These are phyloP conservation scores for Lentinus polychrous DNA, from an alignment of 1,284 basidiomycete species.

Conservation along the genomic window DNA sequence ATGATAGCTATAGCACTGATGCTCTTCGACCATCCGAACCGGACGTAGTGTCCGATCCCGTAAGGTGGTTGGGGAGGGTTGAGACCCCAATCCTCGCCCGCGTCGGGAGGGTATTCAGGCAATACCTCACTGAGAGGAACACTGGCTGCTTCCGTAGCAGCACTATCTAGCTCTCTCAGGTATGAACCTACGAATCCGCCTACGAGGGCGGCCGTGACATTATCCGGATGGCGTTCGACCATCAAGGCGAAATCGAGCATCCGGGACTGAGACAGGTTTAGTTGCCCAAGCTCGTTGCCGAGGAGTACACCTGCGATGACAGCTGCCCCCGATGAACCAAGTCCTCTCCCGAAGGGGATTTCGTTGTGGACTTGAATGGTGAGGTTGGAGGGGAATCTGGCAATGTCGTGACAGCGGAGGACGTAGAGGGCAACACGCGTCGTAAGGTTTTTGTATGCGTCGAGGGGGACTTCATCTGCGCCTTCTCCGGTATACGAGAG, in stretches of 20 bases:
- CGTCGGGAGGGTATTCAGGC: slow-evolving; percentile 93
- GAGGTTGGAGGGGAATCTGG: slow-evolving; percentile 70
- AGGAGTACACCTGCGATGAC: slow-evolving; percentile 95
- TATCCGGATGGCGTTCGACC: slow-evolving; percentile 99
- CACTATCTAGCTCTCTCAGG: slow-evolving; percentile 83
- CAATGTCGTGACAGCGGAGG: slow-evolving; percentile 77
- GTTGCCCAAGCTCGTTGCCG: slow-evolving; percentile 75
- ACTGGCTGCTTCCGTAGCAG: slow-evolving; percentile 69
- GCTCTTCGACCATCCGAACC: slow-evolving; percentile 81
- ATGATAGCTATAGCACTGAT: slow-evolving; percentile 96
- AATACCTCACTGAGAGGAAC: slow-evolving; percentile 96
- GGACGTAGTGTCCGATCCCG: slow-evolving; percentile 93
- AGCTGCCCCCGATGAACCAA: slow-evolving; percentile 96
- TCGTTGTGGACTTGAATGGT: slow-evolving; percentile 82
- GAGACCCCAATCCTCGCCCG: slow-evolving; percentile 84
- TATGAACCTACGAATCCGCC: slow-evolving; percentile 99
- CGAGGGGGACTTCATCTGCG: slow-evolving; percentile 84
- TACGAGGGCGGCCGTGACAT: slow-evolving; percentile 95
- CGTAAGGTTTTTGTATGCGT: slow-evolving; percentile 95
- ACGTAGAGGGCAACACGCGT: slow-evolving; percentile 99
- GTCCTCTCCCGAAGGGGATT: slow-evolving; percentile 95
- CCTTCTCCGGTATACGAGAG: slow-evolving; percentile 88
- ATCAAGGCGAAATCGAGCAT: slow-evolving; percentile 96
- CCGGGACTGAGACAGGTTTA: slow-evolving; percentile 65
- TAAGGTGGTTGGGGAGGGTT: slow-evolving; percentile 83